Evolutionary conservation across 805 yeast species (phyloP).

Genomic region (Komagataella mondaviorum): DNA sequence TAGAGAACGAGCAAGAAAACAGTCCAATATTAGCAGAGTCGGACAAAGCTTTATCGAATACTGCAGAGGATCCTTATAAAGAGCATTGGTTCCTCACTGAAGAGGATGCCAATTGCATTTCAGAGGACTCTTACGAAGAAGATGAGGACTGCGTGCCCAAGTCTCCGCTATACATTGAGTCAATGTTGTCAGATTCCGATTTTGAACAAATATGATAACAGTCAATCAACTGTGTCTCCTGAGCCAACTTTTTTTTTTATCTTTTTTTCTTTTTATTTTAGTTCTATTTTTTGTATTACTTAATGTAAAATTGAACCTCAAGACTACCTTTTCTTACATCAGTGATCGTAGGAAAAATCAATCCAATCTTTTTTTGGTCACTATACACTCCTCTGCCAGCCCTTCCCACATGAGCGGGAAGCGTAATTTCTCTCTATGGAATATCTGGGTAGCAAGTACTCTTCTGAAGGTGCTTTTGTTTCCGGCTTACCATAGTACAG

Average conservation of each 20-base stretch:
- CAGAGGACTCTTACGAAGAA: neutral
- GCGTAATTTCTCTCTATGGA: constrained; percentile 38
- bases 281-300: neutral
- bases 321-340: neutral
- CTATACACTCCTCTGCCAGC: neutral
- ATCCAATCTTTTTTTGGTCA: neutral
- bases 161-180: neutral
- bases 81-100: neutral
- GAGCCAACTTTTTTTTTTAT: no score
- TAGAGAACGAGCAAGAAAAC: neutral
- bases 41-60: neutral
- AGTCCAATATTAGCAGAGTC: neutral
- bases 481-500: constrained; percentile 85
- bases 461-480: constrained; percentile 48
- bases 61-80: neutral
- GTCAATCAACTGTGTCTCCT: no score
- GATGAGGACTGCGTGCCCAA: neutral
- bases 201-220: neutral
- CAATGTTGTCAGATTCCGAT: neutral
- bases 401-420: neutral
- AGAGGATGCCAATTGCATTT: neutral
- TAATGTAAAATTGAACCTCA: neutral
- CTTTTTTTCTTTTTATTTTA: neutral
- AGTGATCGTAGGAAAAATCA: neutral
- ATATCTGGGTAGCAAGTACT: constrained; percentile 53